Percentiles rank a stretch among this genome's conserved stretches.
Evolutionary conservation across 2,329 filamentous ascomycete species (phyloP).

Genomic region (Trichoderma pleuroti): DNA sequence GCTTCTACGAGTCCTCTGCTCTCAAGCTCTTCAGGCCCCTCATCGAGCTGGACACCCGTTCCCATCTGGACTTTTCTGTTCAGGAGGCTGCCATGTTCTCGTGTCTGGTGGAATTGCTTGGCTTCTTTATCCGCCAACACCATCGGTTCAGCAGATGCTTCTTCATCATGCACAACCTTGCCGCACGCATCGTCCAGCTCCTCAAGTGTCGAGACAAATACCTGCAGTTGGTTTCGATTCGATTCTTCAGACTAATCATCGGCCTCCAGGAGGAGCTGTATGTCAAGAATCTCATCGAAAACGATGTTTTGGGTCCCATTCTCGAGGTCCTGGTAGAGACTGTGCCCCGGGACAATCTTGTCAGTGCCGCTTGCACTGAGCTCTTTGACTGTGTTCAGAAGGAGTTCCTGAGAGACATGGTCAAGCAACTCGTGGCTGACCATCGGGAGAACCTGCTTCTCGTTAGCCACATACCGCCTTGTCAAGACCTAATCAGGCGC

Average conservation of each 20-base stretch:
- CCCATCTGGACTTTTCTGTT: constrained; percentile 68
- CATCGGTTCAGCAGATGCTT: constrained; percentile 83
- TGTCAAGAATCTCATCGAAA: constrained; percentile 76
- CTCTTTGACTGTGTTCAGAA: constrained; percentile 88
- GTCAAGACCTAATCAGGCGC: constrained; percentile 68
- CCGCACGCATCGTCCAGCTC: constrained; percentile 76
- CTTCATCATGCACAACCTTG: constrained; percentile 74
- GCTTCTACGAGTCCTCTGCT: constrained; percentile 87
- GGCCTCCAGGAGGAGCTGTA: constrained; percentile 89
- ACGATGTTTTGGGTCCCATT: constrained; percentile 78
- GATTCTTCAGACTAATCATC: constrained; percentile 87
- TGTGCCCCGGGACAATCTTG: constrained; percentile 85
- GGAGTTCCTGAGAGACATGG: constrained; percentile 75
- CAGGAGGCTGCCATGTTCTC: constrained; percentile 87
- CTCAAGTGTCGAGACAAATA: constrained; percentile 85
- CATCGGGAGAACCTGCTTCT: constrained; percentile 73
- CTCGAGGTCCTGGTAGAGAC: constrained; percentile 79
- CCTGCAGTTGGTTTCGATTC: constrained; percentile 83
- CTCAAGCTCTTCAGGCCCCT: constrained; percentile 83
- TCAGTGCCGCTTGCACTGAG: constrained; percentile 91
- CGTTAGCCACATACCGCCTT: constrained; percentile 82
- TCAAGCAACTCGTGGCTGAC: constrained; percentile 79
- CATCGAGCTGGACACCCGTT: constrained; percentile 69
- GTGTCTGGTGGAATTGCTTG: constrained; percentile 88
- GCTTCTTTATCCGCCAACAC: constrained; percentile 91